Evolutionary conservation across 768 basidiomycete genomes (phyloP).

Genomic region (Russula olivacea): DNA sequence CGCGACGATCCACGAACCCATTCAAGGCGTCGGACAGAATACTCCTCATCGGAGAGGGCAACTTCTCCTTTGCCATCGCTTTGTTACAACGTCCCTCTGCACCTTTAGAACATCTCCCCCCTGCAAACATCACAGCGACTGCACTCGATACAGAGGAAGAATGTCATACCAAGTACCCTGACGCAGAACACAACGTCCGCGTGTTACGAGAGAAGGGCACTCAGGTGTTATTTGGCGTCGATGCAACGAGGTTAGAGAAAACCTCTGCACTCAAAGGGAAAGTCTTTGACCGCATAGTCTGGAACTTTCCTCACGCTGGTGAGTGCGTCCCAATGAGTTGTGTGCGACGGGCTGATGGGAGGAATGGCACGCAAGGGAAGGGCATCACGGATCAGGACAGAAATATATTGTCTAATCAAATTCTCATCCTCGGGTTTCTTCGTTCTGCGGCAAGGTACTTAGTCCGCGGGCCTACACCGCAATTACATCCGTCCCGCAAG

Average conservation of each 20-base stretch:
- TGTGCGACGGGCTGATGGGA: slow-evolving; percentile 8
- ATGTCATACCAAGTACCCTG: slow-evolving; percentile 80
- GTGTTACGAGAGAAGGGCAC: slow-evolving; percentile 54
- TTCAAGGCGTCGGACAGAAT: slow-evolving; percentile 61
- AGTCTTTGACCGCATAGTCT: slow-evolving; percentile 75
- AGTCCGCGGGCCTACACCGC: slow-evolving; percentile 49
- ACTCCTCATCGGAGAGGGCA: slow-evolving; percentile 85
- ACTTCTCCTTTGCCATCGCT: slow-evolving; percentile 87
- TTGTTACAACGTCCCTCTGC: slow-evolving; percentile 48
- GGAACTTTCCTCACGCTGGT: slow-evolving; percentile 98
- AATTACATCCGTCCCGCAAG: slow-evolving; percentile 36
- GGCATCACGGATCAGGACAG: slow-evolving; percentile 92
- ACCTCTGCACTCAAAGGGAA: slow-evolving; percentile 49
- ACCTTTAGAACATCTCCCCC: slow-evolving; percentile 47
- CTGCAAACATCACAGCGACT: slow-evolving; percentile 74
- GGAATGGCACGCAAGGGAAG: slow-evolving; percentile 46
- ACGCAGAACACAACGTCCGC: slow-evolving; percentile 53
- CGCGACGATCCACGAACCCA: slow-evolving; percentile 50
- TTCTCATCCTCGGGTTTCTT: slow-evolving; percentile 75
- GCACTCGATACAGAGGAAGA: slow-evolving; percentile 74
- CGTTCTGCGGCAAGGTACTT: slow-evolving; percentile 63
- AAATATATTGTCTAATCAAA: slow-evolving; percentile 86
- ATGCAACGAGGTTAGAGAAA: slow-evolving; percentile 74
- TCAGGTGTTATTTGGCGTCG: slow-evolving; percentile 71
- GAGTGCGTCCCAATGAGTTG: slow-evolving; percentile 2